Evolutionary conservation across 148 eudicot genomes (phyloP), one percentile per base, ranked within the genome.

Genomic region (Pouteria glomerata): DNA sequence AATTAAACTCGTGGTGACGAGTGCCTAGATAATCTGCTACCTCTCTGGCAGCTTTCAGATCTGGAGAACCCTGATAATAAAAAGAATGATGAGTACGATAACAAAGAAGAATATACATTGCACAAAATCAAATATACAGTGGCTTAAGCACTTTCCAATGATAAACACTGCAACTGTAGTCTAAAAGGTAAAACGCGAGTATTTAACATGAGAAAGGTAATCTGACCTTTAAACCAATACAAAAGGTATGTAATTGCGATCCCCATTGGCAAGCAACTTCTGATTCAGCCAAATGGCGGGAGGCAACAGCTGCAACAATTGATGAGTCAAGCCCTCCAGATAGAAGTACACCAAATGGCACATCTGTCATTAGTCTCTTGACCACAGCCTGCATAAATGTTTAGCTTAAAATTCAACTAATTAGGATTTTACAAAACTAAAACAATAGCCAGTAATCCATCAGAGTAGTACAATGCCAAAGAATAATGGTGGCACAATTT

Each of bases 251-350:
- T 57, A 93, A 82, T 73, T 93, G 91, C 24, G 87, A 82, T 15
- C 98, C 96, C 98, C 98, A 93, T 66, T 90, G 98, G 73, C 83
- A 80, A 33, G 88, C 85, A 30, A 85, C 96, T 76, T 82, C 90
- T 37, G 87, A 83, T 75, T 85, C 90, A 30, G 73, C 82, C 82
- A 93, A 69, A 76, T 88, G 82, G 70, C 96, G 98, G 55, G 91
- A 85, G 27, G 98, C 93, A 63, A 93, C 98, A 69, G 98, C 88
- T 73, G 98, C 98, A 76, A 93, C 98, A 77, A 93, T 93, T 57
- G 98, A 93, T 74, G 98, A 93, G 82, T 93, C 98, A 24, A 93
- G 83, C 64, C 98, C 98, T 30, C 98, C 98, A 7, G 98, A 93
- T 60, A 93, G 74, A 78, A 93, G 98, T 45, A 93, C 98, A 79